Evolutionary conservation across 2,329 filamentous ascomycete genomes (phyloP), one percentile per base, ranked within the genome.

Genomic region (Aspergillus pseudoviridinutans): DNA sequence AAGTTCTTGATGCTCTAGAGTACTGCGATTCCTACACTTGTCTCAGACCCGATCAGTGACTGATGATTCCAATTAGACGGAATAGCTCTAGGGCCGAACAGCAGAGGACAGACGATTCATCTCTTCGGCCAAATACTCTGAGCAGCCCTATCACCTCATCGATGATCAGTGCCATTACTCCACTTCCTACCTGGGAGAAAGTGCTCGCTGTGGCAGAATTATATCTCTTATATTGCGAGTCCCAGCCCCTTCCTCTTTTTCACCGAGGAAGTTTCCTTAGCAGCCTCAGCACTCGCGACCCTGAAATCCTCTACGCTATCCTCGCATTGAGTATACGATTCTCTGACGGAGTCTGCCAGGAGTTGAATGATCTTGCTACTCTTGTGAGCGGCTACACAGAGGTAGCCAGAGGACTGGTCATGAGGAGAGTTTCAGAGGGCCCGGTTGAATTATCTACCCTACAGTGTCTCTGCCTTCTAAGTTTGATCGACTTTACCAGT

Each of bases 181-280:
- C 68, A 1, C 61, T 78, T 35, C 76, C 77, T 20, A 60, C 74
- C 2, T 74, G 70, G 70, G 73, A 77, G 29, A 68, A 74, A 25
- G 70, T 79, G 5, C 55, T 71, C 8, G 65, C 67, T 4, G 66
- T 78, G 14, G 76, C 75, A 12, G 70, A 77, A 49, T 64, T 76
- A 1, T 83, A 82, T 61, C 61, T 81, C 3, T 63, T 71, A 4
- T 82, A 79, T 60, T 80, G 79, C 55, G 78, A 82, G 53, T 78
- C 75, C 25, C 81, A 83, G 52, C 80, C 80, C 5, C 68, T 83
- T 24, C 75, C 76, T 17, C 67, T 83, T 0, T 83, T 83, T 52
- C 68, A 75, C 20, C 63, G 71, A 10, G 67, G 71, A 3, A 70
- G 61, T 1, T 80, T 82, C 58, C 55, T 80, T 8, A 59, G 66